Base-by-base conservation (phyloP, 2,329 filamentous ascomycete genomes). In the Monosporascus cannonballus region DNA sequence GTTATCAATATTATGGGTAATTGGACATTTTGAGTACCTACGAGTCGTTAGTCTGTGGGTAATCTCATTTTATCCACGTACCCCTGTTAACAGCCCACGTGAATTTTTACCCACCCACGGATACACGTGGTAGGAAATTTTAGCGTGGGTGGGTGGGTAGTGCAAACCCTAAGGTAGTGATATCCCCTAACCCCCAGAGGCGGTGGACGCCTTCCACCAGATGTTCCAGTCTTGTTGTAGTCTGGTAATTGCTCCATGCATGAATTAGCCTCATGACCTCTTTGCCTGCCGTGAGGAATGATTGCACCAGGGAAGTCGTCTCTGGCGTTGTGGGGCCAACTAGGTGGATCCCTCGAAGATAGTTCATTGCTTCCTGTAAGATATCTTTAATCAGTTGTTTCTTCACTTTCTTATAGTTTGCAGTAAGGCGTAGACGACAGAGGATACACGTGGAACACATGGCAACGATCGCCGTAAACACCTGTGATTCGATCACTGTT, bases 391-490 rank as follows among this genome's bases (percentile, higher is more conserved):
- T 55, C 36, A 59, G 24, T 39, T 55, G 49, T 27, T 51, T 57
- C 25, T 52, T 39, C 7, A 1, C 15, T 5, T 30, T 39, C 3
- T 17, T 42, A 9, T 41, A 44, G 11, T 30, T 37, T 17, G 2
- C 38, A 34, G 42, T 14, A 20, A 69, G 54, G 44, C 64, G 52
- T 41, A 71, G 50, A 17, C 67, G 61, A 15, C 49, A 52, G 27
- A 66, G 55, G 8, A 71, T 67, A 20, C 68, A 64, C 6, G 22
- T 22, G 17, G 57, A 66, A 48, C 67, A 70, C 63, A 70, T 69
- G 2, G 57, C 53, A 4, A 71, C 45, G n/a, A 70, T 63, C 4
- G 58, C 59, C 15, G 14, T 49, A 27, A 69, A 66, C 8, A 67
- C 51, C 24, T 52, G 37, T 11, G 57, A 37, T 24, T 65, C 56